Conservation (phyloP, 2,329 filamentous ascomycete genomes). For the Teratosphaeriaceae sp. region DNA sequence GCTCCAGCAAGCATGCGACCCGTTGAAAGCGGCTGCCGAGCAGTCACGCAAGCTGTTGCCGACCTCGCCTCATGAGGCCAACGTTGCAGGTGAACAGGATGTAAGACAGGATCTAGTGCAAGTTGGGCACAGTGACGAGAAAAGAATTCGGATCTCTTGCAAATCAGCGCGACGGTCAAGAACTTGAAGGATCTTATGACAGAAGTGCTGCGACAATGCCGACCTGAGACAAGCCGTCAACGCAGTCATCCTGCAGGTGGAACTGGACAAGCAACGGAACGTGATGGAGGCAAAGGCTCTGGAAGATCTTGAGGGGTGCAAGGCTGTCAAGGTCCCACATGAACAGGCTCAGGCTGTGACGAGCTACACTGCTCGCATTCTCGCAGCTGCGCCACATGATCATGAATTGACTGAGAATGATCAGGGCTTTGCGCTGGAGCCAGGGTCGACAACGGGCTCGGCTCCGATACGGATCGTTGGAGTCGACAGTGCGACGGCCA, state of each 20-base stretch:
- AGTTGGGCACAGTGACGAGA: conserved; percentile 9
- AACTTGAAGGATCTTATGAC: conserved; percentile 26
- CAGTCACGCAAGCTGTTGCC: conserved; percentile 24
- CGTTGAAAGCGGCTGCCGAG: conserved; percentile 19
- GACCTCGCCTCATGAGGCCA: conserved; percentile 29
- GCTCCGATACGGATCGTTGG: too few relatives aligned
- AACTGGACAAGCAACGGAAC: conserved; percentile 9
- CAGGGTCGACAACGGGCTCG: too few relatives aligned
- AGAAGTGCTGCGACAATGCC: conserved; percentile 25
- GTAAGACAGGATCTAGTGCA: too few relatives aligned
- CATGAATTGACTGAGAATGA: neutral
- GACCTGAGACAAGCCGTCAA: conserved; percentile 25
- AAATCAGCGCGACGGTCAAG: conserved; percentile 19
- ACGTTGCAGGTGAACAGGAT: conserved; percentile 30
- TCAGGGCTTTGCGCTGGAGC: neutral
- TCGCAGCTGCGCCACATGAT: neutral
- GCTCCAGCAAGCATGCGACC: conserved; percentile 17
- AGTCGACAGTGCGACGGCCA: too few relatives aligned
- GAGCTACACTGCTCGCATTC: neutral
- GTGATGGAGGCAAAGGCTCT: conserved; percentile 7
- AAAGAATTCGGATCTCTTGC: conserved; percentile 15
- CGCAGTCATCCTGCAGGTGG: conserved; percentile 21
- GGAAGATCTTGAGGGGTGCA: conserved; percentile 8
- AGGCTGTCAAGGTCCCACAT: conserved; percentile 9
- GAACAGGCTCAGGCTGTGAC: conserved; percentile 15